A percentile compares a stretch with the other conserved stretches of the same genome.
Conservation (phyloP, 176 grass and related monocot species). For the Aechmea fasciata region DNA sequence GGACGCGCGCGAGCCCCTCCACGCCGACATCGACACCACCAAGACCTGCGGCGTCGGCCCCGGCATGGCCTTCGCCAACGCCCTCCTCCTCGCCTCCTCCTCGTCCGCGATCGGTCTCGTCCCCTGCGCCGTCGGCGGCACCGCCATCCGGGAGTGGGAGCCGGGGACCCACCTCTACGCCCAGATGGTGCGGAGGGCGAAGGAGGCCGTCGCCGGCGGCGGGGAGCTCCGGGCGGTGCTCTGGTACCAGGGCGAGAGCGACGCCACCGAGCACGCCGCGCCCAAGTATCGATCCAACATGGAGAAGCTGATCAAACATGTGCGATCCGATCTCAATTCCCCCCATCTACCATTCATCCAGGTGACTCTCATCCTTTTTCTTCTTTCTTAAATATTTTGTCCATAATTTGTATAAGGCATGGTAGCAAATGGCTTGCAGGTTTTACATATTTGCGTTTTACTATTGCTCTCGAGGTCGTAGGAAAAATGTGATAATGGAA, state of each 20-base stretch:
- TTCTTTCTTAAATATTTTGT: too few relatives aligned
- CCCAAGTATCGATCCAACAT: constrained; percentile 42
- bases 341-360: constrained; percentile 78
- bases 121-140: constrained; percentile 75
- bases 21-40: constrained; percentile 60
- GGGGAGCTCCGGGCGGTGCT: constrained; percentile 68
- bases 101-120: constrained; percentile 40
- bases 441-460: too few relatives aligned
- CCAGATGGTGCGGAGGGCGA: constrained; percentile 56
- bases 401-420: too few relatives aligned
- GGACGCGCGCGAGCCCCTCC: constrained; percentile 56
- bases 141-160: constrained; percentile 67
- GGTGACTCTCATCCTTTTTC: constrained; percentile 21
- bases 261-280: constrained; percentile 33
- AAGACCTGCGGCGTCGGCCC: constrained; percentile 74
- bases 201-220: constrained; percentile 23
- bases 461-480: too few relatives aligned
- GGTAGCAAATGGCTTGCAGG: too few relatives aligned
- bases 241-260: constrained; percentile 97
- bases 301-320: constrained; percentile 47
- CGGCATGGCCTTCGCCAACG: constrained; percentile 68
- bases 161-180: constrained; percentile 55
- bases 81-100: constrained; percentile 12
- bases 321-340: constrained; percentile 53
- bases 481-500: too few relatives aligned